phyloP scores from a whole-genome alignment of 1,284 basidiomycete genomes.

The Ustilago shanxiensis region DNA sequence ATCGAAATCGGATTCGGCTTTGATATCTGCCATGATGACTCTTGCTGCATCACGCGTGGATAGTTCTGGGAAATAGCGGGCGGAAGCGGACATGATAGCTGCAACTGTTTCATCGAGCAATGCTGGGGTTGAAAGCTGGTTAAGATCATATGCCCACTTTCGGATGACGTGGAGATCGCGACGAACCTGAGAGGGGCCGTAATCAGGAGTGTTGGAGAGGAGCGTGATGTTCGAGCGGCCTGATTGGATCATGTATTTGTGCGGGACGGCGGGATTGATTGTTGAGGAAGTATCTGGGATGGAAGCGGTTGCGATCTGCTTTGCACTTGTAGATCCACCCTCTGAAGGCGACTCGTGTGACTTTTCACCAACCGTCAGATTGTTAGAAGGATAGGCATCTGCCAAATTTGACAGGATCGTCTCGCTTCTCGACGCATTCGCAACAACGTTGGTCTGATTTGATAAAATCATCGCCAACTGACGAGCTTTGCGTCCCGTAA shows the following conservation, averaged over 20 bases:
- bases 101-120: conserved; percentile 63
- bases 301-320: background rate
- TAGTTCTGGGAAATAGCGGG: conserved; percentile 67
- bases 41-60: conserved; percentile 55
- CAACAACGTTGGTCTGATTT: conserved; percentile 30
- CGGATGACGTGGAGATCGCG: conserved; percentile 63
- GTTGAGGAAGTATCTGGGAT: background rate
- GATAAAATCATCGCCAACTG: conserved; percentile 35
- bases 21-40: conserved; percentile 66
- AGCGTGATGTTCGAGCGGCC: conserved; percentile 30
- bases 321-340: background rate
- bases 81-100: conserved; percentile 61
- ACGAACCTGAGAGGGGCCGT: conserved; percentile 56
- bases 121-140: conserved; percentile 43
- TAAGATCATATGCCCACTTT: conserved; percentile 62
- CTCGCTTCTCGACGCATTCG: conserved; percentile 22
- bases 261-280: background rate
- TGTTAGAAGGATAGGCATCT: conserved; percentile 23
- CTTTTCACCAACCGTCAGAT: background rate
- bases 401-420: conserved; percentile 25
- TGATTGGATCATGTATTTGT: conserved; percentile 13
- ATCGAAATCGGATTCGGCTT: conserved; percentile 66
- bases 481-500: conserved; percentile 40
- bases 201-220: conserved; percentile 53
- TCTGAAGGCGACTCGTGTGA: background rate